These are phyloP conservation scores for Aureobasidium mangrovei DNA, from an alignment of 2,329 filamentous ascomycete species.

Conservation along the genomic window DNA sequence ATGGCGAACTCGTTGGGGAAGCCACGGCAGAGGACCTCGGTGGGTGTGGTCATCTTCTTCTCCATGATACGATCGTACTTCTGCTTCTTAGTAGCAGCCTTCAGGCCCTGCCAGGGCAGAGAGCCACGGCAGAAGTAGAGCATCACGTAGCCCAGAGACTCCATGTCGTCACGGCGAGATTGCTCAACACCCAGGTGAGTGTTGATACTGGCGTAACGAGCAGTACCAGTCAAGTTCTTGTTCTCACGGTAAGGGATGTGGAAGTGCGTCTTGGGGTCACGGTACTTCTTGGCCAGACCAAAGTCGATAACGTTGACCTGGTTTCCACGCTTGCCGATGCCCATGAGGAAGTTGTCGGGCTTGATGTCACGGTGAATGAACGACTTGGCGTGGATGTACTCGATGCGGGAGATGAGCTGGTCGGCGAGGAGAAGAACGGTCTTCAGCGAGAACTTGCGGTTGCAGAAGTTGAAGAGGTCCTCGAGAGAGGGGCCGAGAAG, in stretches of 20 bases:
- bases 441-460: constrained; percentile 98
- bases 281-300: constrained; percentile 98
- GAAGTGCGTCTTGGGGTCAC: constrained; percentile 99
- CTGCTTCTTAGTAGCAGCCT: constrained; percentile 99
- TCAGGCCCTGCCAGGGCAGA: constrained; percentile 95
- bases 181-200: constrained; percentile 97
- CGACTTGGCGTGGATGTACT: constrained; percentile 99
- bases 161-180: constrained; percentile 98
- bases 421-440: constrained; percentile 93
- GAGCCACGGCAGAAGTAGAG: constrained; percentile 99
- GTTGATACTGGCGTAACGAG: constrained; percentile 98
- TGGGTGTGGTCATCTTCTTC: constrained; percentile 99
- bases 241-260: constrained; percentile 99
- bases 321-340: constrained; percentile 97
- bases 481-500: constrained; percentile 91
- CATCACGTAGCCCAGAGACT: constrained; percentile 98
- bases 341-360: constrained; percentile 99
- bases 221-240: constrained; percentile 99
- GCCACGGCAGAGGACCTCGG: constrained; percentile 94
- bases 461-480: constrained; percentile 99
- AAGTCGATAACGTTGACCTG: constrained; percentile 99
- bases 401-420: constrained; percentile 96
- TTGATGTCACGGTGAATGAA: constrained; percentile 99
- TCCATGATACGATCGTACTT: constrained; percentile 99
- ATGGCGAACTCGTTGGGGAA: constrained; percentile 99